These are phyloP conservation scores for Aspergillus unguis DNA, from an alignment of 2,329 filamentous ascomycete species.

Conservation along the genomic window DNA sequence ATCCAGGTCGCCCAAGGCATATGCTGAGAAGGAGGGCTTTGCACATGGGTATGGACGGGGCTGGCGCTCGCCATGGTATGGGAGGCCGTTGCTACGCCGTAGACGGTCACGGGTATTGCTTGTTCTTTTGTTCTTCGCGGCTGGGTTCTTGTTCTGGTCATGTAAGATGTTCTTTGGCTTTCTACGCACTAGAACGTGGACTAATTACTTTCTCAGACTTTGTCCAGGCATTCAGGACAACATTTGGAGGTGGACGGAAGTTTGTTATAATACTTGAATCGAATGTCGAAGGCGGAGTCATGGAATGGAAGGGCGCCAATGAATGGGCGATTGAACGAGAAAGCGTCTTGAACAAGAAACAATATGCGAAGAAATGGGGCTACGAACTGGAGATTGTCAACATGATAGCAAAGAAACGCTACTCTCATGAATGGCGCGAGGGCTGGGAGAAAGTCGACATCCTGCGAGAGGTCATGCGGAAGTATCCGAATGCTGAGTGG, in stretches of 20 bases:
- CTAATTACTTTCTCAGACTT: constrained; percentile 43
- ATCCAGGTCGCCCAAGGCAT: constrained; percentile 32
- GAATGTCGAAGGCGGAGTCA: constrained; percentile 93
- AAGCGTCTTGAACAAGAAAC: constrained; percentile 91
- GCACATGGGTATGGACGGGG: constrained; percentile 57
- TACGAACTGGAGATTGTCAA: constrained; percentile 96
- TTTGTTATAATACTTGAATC: constrained; percentile 90
- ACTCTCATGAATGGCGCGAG: constrained; percentile 98
- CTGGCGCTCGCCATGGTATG: constrained; percentile 30
- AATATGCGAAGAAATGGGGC: constrained; percentile 82
- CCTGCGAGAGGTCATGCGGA: constrained; percentile 79
- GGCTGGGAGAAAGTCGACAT: constrained; percentile 99
- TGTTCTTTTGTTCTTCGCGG: constrained; percentile 57
- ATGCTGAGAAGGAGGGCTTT: constrained; percentile 70
- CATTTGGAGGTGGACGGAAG: constrained; percentile 80
- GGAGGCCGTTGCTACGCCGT: constrained; percentile 58
- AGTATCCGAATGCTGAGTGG: constrained; percentile 96
- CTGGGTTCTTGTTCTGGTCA: constrained; percentile 67
- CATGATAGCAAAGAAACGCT: constrained; percentile 98
- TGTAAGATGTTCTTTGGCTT: constrained; percentile 53
- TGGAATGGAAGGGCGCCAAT: constrained; percentile 96
- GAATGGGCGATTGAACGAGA: constrained; percentile 99
- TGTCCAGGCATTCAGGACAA: constrained; percentile 62
- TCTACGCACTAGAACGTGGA: neutral
- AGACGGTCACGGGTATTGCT: constrained; percentile 63